Evolutionary conservation across 306 rosid genomes (phyloP), one percentile per base, ranked within the genome.

Genomic region (Inga laurina): DNA sequence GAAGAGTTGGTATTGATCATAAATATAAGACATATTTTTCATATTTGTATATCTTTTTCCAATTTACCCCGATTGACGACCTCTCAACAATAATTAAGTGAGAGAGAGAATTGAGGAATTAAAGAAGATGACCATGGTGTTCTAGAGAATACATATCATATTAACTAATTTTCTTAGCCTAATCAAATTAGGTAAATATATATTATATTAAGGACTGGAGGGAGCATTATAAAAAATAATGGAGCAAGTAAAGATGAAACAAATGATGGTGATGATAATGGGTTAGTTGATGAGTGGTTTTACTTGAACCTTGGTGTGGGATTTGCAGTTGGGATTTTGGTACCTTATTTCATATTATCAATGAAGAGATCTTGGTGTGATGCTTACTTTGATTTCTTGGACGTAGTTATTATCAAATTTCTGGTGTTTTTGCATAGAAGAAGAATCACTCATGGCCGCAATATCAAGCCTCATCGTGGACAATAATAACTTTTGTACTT

Each of bases 301-400:
- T 89, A 85, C 83, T 46, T 85, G 79, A 85, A 88, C 61, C 80
- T 85, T 84, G 94, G 92, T 57, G 72, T 88, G 85, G 94, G 90
- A 43, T 85, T 85, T 82, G 87, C 88, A 62, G 77, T 81, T 24
- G 88, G 87, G 8, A 15, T 82, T 48, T 52, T 87, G 3, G 84
- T 85, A 76, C 89, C 91, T 62, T 87, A 19, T 70, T 10, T 89
- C 70, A 62, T 88, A 80, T 74, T 90, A 22, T 49, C 76, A 45
- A 43, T 73, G 7, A 88, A 76, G 79, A 79, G 44, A 45, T 77
- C 91, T 4, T 85, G 90, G 90, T 41, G 88, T 41, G 80, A 61
- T 64, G 84, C 84, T 10, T 87, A 83, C 44, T 90, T 87, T 69
- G 35, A 21, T 21, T 64, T 88, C 7, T 45, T 82, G 9, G 89